These are phyloP conservation scores for Rhypophila decipiens DNA, from an alignment of 495 filamentous ascomycete genomes.

Conservation along the genomic window DNA sequence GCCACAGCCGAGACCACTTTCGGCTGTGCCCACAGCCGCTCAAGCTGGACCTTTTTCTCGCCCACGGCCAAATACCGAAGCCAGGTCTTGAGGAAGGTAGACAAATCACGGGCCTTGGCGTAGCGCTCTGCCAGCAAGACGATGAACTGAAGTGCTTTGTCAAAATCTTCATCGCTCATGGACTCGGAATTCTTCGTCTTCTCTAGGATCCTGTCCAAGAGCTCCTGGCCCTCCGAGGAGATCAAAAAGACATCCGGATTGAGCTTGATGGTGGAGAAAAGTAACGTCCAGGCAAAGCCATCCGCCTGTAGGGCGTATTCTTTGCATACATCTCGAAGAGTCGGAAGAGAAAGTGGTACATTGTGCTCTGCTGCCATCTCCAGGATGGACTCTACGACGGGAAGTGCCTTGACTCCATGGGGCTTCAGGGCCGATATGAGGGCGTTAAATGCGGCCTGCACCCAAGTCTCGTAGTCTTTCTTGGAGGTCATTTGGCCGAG, in stretches of 20 bases:
- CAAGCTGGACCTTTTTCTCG: slow-evolving; percentile 31
- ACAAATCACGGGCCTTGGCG: slow-evolving; percentile 56
- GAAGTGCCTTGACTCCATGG: slow-evolving; percentile 5
- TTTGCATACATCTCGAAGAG: slow-evolving; percentile 35
- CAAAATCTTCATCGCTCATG: slow-evolving; percentile 6
- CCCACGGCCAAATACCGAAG: slow-evolving; percentile 48
- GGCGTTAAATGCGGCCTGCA: slow-evolving; percentile 57
- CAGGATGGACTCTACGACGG: slow-evolving; percentile 31
- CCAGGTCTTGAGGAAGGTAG: slow-evolving; percentile 64
- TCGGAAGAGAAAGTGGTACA: slow-evolving; percentile 14
- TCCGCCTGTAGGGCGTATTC: slow-evolving; percentile 30
- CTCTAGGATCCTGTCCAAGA: slow-evolving; percentile 30
- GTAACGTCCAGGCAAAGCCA: slow-evolving; percentile 52
- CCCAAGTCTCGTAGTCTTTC: slow-evolving; percentile 55
- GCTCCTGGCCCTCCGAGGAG: slow-evolving; percentile 20
- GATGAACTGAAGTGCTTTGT: slow-evolving; percentile 31
- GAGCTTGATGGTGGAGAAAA: slow-evolving; percentile 55
- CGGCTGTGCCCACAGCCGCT: slow-evolving; percentile 56
- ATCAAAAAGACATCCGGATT: slow-evolving; percentile 64
- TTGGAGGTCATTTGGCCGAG: slow-evolving; percentile 48
- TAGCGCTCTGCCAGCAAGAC: slow-evolving; percentile 58
- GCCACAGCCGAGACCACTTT: slow-evolving; percentile 44
- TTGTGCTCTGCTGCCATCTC: slow-evolving; percentile 29
- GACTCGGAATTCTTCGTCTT: slow-evolving; percentile 16
- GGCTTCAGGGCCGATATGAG: slow-evolving; percentile 28